Percentiles rank a stretch among this genome's conserved stretches.
Evolutionary conservation across 1,284 basidiomycete species (phyloP).

Genomic region (Cutaneotrichosporon sp.): DNA sequence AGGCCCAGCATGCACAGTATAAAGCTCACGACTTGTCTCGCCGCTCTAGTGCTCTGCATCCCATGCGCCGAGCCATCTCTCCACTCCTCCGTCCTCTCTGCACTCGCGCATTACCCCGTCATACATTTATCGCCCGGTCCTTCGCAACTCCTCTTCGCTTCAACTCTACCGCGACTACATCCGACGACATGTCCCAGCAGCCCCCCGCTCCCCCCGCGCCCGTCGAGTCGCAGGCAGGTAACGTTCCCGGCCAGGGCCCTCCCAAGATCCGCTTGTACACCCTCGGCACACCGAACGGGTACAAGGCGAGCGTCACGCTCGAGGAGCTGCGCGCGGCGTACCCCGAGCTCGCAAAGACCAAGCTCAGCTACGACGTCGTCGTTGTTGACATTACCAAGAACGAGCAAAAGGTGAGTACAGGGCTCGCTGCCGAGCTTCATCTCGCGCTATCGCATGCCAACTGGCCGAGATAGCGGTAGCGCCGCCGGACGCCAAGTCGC

Average conservation of each 20-base stretch:
- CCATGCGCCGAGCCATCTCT: background rate
- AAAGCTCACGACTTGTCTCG: background rate
- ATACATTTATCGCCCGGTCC: background rate
- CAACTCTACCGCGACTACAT: background rate
- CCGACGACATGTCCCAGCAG: slow-evolving; percentile 2
- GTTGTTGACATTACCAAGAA: slow-evolving; percentile 40
- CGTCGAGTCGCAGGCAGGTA: slow-evolving; percentile 11
- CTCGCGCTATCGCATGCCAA: too few relatives aligned
- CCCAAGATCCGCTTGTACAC: slow-evolving; percentile 60
- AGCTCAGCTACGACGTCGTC: slow-evolving; percentile 58
- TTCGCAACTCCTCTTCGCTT: background rate
- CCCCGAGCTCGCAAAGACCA: slow-evolving; percentile 31
- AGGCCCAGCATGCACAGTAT: background rate
- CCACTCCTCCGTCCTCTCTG: background rate
- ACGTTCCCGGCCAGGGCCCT: slow-evolving; percentile 14
- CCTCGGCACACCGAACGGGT: slow-evolving; percentile 58
- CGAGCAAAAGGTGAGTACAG: slow-evolving; percentile 50
- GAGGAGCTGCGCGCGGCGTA: slow-evolving; percentile 66
- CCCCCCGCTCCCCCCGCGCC: slow-evolving; percentile 6
- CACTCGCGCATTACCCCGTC: background rate
- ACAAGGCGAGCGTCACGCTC: slow-evolving; percentile 58
- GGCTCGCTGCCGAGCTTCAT: too few relatives aligned
- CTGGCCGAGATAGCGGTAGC: too few relatives aligned
- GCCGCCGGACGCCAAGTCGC: too few relatives aligned
- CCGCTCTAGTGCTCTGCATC: background rate